Conservation (phyloP, 257 asterid genomes). For the Cinchona pubescens region DNA sequence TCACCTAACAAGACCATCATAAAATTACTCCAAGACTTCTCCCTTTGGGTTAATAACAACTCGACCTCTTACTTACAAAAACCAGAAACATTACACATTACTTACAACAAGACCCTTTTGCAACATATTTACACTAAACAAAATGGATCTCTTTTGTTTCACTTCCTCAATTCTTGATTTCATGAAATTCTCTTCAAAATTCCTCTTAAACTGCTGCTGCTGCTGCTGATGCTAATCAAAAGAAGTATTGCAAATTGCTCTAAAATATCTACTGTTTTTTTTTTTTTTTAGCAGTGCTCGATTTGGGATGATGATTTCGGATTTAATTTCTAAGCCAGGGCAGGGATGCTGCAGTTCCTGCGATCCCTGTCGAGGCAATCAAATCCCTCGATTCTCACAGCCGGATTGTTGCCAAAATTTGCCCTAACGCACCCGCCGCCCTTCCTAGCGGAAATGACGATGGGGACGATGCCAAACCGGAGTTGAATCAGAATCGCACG, state of each 20-base stretch:
- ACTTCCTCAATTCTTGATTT: not conserved
- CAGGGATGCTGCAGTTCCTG: constrained; percentile 93
- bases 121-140: constrained; percentile 53
- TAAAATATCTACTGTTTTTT: constrained; percentile 12
- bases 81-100: constrained; percentile 23
- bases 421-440: constrained; percentile 72
- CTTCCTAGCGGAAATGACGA: constrained; percentile 52
- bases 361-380: constrained; percentile 92
- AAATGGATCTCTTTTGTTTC: constrained; percentile 24
- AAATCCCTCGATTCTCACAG: constrained; percentile 91
- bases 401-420: constrained; percentile 90
- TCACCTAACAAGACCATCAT: constrained; percentile 14
- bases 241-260: constrained; percentile 12
- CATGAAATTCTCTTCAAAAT: constrained; percentile 43
- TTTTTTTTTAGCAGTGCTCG: not conserved
- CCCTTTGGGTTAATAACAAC: constrained; percentile 35
- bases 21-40: constrained; percentile 17
- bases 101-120: constrained; percentile 41
- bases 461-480: constrained; percentile 57
- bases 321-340: constrained; percentile 56
- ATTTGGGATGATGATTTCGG: constrained; percentile 5
- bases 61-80: constrained; percentile 39
- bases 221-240: constrained; percentile 18
- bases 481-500: constrained; percentile 53
- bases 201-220: constrained; percentile 15